Conservation (phyloP, 345 rosid species). For the Cardamine chenopodiifolia region DNA sequence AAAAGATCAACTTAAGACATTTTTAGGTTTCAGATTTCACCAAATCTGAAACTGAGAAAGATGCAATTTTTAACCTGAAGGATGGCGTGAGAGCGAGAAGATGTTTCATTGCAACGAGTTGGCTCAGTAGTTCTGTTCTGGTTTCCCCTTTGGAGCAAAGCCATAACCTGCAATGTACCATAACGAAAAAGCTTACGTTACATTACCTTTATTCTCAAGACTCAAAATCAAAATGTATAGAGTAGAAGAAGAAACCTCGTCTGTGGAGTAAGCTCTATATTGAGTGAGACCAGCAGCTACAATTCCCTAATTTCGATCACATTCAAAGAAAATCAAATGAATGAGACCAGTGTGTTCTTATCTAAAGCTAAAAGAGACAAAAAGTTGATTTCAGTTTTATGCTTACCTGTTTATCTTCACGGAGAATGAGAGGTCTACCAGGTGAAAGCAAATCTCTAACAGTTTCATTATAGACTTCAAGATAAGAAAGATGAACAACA, state of each 20-base stretch:
- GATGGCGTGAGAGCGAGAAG: conserved; percentile 96
- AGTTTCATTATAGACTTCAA: conserved; percentile 92
- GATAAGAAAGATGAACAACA: conserved; percentile 87
- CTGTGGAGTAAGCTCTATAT: conserved; percentile 91
- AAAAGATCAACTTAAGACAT: conserved; percentile 21
- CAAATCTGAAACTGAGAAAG: background rate
- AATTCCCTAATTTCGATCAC: conserved; percentile 60
- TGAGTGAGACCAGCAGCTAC: conserved; percentile 94
- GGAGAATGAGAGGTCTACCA: conserved; percentile 89
- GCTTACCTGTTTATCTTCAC: conserved; percentile 90
- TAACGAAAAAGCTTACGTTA: background rate
- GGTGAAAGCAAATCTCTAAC: conserved; percentile 95
- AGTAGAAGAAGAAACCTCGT: conserved; percentile 59
- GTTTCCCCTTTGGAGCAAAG: conserved; percentile 87
- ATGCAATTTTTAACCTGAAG: conserved; percentile 61
- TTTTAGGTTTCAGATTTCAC: background rate
- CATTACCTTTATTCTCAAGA: background rate
- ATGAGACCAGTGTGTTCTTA: conserved; percentile 17
- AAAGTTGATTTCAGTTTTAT: background rate
- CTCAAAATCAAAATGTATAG: background rate
- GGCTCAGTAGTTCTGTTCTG: conserved; percentile 96
- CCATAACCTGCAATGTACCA: conserved; percentile 71
- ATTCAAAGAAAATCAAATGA: conserved; percentile 20
- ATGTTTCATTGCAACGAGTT: conserved; percentile 89
- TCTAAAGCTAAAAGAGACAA: conserved; percentile 17